Evolutionary conservation across 1,139 yeast genomes (phyloP).

Genomic region (Debaryomyces sp.): DNA sequence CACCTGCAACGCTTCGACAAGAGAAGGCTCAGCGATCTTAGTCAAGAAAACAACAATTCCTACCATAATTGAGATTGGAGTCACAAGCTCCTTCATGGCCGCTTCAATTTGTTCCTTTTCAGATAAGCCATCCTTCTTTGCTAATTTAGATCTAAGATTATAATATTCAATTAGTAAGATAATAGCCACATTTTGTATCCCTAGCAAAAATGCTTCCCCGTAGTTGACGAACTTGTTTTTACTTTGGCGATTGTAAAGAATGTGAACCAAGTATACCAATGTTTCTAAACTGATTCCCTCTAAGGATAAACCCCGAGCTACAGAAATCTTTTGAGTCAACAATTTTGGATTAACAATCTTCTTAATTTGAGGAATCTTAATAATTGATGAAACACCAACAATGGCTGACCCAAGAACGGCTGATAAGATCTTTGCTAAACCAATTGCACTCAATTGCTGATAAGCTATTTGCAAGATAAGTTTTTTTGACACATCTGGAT

Average conservation of each 20-base stretch:
- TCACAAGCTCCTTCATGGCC: conserved; percentile 22
- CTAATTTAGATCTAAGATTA: conserved; percentile 24
- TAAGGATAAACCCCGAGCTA: conserved; percentile 43
- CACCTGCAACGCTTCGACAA: conserved; percentile 45
- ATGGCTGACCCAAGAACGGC: conserved; percentile 37
- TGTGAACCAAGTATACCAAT: conserved; percentile 43
- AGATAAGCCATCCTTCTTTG: conserved; percentile 13
- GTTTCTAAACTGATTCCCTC: conserved; percentile 43
- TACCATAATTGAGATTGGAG: conserved; percentile 31
- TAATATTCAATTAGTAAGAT: conserved; percentile 43
- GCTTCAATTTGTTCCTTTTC: conserved; percentile 23
- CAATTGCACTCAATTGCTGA: conserved; percentile 38
- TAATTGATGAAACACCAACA: conserved; percentile 45
- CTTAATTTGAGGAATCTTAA: conserved; percentile 46
- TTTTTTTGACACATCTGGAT: conserved; percentile 45
- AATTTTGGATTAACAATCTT: conserved; percentile 36
- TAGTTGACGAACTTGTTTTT: conserved; percentile 41
- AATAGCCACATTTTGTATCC: conserved; percentile 43
- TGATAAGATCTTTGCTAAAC: conserved; percentile 39
- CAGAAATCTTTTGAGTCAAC: conserved; percentile 30
- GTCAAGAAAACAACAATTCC: conserved; percentile 33
- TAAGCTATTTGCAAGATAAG: conserved; percentile 43
- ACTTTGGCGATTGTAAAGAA: conserved; percentile 41
- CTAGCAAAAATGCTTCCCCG: conserved; percentile 46
- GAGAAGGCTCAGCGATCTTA: conserved; percentile 33